Percentiles rank a stretch among this genome's conserved stretches.
These are phyloP conservation scores for Trapa incisa DNA, from an alignment of 345 rosid species.

Conservation along the genomic window DNA sequence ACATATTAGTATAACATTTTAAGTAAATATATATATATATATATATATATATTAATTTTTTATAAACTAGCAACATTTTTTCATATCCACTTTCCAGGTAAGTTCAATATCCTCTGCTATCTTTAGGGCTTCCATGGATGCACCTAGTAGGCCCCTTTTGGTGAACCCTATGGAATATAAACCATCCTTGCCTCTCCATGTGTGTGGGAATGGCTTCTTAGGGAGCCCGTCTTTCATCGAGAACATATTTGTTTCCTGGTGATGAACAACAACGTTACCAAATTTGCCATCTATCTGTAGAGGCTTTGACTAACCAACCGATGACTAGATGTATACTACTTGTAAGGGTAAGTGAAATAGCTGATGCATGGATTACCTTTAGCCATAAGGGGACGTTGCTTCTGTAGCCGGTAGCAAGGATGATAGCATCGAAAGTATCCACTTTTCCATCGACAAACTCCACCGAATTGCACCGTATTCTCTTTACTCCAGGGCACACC, in stretches of 20 bases:
- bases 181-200: constrained; percentile 78
- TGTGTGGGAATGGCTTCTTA: constrained; percentile 40
- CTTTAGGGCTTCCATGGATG: constrained; percentile 51
- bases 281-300: background rate
- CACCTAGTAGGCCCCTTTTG: constrained; percentile 69
- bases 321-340: background rate
- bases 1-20: too few species aligned
- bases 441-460: constrained; percentile 68
- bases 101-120: constrained; percentile 51
- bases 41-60: too few species aligned
- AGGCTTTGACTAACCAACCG: background rate
- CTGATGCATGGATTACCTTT: constrained; percentile 29
- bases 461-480: constrained; percentile 27
- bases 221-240: constrained; percentile 60
- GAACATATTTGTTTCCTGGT: constrained; percentile 51
- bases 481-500: constrained; percentile 54
- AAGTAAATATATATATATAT: too few species aligned
- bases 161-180: constrained; percentile 75
- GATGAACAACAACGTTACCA: background rate
- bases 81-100: constrained; percentile 16
- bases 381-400: constrained; percentile 77
- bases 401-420: constrained; percentile 82
- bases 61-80: too few species aligned
- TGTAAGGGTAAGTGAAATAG: background rate
- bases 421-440: constrained; percentile 53